Percentiles rank a stretch among this genome's conserved stretches.
phyloP scores from a whole-genome alignment of 371 early-diverging fungal species.

The Rhizopus arrhizus region DNA sequence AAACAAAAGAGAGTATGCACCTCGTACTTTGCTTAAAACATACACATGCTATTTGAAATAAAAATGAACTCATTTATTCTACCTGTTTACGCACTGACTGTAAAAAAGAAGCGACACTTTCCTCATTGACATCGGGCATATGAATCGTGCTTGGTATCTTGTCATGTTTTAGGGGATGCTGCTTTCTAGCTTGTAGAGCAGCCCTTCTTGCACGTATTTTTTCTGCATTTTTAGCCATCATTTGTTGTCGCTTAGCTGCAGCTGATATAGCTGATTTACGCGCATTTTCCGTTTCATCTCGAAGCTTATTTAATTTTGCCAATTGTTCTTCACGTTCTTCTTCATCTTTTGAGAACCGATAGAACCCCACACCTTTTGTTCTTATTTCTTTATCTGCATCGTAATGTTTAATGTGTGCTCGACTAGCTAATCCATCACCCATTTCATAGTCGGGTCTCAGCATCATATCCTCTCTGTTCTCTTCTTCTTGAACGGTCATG shows the following conservation, averaged over 20 bases:
- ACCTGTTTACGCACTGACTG: conserved; percentile 32
- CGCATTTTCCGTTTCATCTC: conserved; percentile 57
- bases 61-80: conserved; percentile 19
- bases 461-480: neutral
- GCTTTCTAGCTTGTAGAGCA: conserved; percentile 34
- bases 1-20: conserved; percentile 52
- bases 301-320: conserved; percentile 60
- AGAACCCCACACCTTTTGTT: conserved; percentile 76
- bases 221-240: conserved; percentile 52
- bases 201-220: conserved; percentile 43
- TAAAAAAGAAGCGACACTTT: conserved; percentile 35
- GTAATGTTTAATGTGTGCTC: conserved; percentile 48
- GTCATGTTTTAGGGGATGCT: conserved; percentile 23
- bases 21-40: conserved; percentile 64
- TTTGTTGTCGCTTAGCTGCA: conserved; percentile 53
- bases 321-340: conserved; percentile 69
- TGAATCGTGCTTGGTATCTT: conserved; percentile 3
- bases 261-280: conserved; percentile 38
- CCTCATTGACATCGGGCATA: conserved; percentile 28
- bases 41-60: conserved; percentile 58
- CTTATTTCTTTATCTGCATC: conserved; percentile 65
- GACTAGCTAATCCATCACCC: conserved; percentile 30
- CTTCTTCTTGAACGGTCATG: neutral
- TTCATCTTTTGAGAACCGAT: conserved; percentile 71
- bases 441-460: conserved; percentile 14